These are phyloP conservation scores for Claviceps spartinae DNA, from an alignment of 2,329 filamentous ascomycete species.

Conservation along the genomic window DNA sequence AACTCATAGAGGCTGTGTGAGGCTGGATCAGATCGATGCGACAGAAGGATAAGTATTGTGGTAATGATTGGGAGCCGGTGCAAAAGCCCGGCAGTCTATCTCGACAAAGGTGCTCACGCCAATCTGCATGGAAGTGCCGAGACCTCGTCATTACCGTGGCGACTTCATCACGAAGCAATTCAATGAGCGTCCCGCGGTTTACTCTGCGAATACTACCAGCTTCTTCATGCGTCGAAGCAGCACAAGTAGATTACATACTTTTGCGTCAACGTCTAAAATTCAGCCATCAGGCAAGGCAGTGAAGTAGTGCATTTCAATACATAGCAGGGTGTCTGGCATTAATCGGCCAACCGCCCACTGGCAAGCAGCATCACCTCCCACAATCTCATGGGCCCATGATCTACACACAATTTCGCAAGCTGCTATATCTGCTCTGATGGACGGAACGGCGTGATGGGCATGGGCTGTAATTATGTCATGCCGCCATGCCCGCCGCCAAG, in stretches of 20 bases:
- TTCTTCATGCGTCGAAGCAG: too few relatives aligned
- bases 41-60: background rate
- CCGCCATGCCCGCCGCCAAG: background rate
- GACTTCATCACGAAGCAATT: background rate
- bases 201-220: too few relatives aligned
- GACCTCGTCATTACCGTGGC: background rate
- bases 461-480: background rate
- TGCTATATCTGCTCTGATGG: background rate
- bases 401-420: background rate
- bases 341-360: slow-evolving; percentile 1
- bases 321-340: slow-evolving; percentile 7
- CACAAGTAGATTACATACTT: too few relatives aligned
- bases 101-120: background rate
- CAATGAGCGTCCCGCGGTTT: background rate
- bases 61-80: background rate
- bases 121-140: background rate
- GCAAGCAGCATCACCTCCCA: background rate
- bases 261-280: too few relatives aligned
- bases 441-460: background rate
- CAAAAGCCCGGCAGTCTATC: background rate
- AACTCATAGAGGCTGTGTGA: background rate
- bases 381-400: background rate
- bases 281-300: background rate
- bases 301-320: background rate
- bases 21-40: background rate